These are phyloP conservation scores for Tylopilus subfusipes DNA, from an alignment of 768 basidiomycete genomes.

Conservation along the genomic window DNA sequence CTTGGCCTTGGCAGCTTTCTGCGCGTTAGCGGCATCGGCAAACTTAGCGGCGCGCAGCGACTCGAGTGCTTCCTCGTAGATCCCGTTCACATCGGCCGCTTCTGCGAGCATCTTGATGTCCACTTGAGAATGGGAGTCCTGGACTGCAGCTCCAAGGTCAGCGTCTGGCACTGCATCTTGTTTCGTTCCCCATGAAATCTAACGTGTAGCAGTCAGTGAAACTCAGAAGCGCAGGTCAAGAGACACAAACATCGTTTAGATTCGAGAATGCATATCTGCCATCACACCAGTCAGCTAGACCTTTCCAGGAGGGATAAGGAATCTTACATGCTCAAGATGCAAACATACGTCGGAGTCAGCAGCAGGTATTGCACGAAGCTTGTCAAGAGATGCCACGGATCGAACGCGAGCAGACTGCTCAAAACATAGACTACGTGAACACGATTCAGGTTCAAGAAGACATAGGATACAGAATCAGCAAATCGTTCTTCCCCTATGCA, in stretches of 20 bases:
- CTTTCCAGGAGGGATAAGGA: not conserved
- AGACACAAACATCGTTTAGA: slow-evolving; percentile 63
- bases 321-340: slow-evolving; percentile 68
- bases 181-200: slow-evolving; percentile 98
- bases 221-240: slow-evolving; percentile 9
- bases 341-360: slow-evolving; percentile 78
- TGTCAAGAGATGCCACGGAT: slow-evolving; percentile 96
- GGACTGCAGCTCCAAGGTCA: slow-evolving; percentile 81
- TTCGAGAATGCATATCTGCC: slow-evolving; percentile 80
- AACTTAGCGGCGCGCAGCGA: slow-evolving; percentile 62
- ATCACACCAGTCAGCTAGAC: slow-evolving; percentile 23
- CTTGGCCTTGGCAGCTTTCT: slow-evolving; percentile 5
- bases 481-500: not conserved
- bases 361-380: slow-evolving; percentile 87
- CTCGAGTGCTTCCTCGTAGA: slow-evolving; percentile 79
- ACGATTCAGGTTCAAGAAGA: not conserved
- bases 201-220: slow-evolving; percentile 4
- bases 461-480: not conserved
- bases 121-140: slow-evolving; percentile 77
- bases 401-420: slow-evolving; percentile 78
- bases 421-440: slow-evolving; percentile 61
- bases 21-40: slow-evolving; percentile 16
- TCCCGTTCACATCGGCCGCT: slow-evolving; percentile 74
- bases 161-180: slow-evolving; percentile 69
- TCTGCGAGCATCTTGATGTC: slow-evolving; percentile 85